Evolutionary conservation across 352 stramenopile genomes (phyloP).

Genomic region (Globisporangium sylvaticum): DNA sequence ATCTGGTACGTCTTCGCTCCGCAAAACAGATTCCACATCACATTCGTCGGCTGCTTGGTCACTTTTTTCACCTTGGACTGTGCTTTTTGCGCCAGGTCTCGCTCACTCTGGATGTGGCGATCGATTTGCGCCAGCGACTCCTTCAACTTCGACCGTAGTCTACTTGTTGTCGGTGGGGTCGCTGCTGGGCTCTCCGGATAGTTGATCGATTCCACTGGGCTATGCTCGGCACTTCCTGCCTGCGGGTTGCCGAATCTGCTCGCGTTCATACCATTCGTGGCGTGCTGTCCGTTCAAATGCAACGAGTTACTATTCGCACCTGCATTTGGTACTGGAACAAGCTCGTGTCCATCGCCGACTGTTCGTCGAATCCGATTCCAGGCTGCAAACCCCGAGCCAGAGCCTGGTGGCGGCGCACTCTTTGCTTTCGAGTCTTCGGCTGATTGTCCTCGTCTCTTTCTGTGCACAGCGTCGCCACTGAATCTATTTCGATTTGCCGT

Average conservation of each 20-base stretch:
- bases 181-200: constrained; percentile 28
- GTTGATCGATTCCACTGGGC: constrained; percentile 20
- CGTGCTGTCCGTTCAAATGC: constrained; percentile 1
- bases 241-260: constrained; percentile 35
- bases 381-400: constrained; percentile 32
- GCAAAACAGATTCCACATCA: constrained; percentile 69
- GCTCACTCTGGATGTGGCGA: constrained; percentile 41
- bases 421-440: not conserved
- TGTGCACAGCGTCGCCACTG: constrained; percentile 6
- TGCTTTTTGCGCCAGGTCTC: constrained; percentile 32
- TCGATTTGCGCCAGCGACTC: constrained; percentile 58
- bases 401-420: not conserved
- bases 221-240: constrained; percentile 24
- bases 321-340: constrained; percentile 35
- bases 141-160: constrained; percentile 60
- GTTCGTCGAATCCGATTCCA: constrained; percentile 46
- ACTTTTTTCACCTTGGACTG: constrained; percentile 27
- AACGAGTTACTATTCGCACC: not conserved
- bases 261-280: constrained; percentile 12
- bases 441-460: constrained; percentile 1
- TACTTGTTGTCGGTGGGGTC: constrained; percentile 24
- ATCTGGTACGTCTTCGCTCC: constrained; percentile 29
- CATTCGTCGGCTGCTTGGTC: constrained; percentile 23
- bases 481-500: not conserved
- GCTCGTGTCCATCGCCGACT: constrained; percentile 18